Conservation (phyloP, 257 asterid genomes). For the Verbascum thapsus region DNA sequence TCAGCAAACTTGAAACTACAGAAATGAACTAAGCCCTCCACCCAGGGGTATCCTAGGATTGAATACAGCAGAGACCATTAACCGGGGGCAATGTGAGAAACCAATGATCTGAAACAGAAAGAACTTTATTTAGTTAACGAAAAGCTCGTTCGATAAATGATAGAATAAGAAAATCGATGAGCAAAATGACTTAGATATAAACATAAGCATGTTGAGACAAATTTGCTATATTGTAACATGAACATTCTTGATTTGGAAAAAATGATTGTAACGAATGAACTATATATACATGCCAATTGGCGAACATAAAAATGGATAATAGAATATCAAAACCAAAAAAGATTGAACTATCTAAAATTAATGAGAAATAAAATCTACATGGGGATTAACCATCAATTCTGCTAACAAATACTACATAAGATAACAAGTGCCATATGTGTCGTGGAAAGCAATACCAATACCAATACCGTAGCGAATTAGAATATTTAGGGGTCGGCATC, state of each 20-base stretch:
- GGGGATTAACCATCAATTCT: background rate
- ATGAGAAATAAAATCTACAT: background rate
- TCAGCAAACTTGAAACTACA: slow-evolving; percentile 34
- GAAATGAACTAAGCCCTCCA: slow-evolving; percentile 73
- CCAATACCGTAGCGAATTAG: background rate
- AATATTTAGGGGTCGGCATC: too few relatives aligned
- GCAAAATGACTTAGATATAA: background rate
- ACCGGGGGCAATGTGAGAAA: slow-evolving; percentile 64
- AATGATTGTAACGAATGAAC: background rate
- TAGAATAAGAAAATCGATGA: background rate
- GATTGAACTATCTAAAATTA: background rate
- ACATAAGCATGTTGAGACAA: background rate
- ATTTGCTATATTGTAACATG: slow-evolving; percentile 9
- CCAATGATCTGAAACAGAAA: slow-evolving; percentile 55
- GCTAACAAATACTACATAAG: slow-evolving; percentile 1
- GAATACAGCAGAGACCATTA: slow-evolving; percentile 56
- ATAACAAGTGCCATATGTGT: background rate
- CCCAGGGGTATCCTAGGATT: slow-evolving; percentile 71
- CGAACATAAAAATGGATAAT: background rate
- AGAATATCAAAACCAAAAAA: background rate
- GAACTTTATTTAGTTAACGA: slow-evolving; percentile 22
- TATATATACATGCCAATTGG: background rate
- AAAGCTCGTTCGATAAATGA: background rate
- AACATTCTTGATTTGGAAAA: background rate
- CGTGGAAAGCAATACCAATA: slow-evolving; percentile 1